Conservation (phyloP, 257 asterid species). For the Rauvolfia tetraphylla region DNA sequence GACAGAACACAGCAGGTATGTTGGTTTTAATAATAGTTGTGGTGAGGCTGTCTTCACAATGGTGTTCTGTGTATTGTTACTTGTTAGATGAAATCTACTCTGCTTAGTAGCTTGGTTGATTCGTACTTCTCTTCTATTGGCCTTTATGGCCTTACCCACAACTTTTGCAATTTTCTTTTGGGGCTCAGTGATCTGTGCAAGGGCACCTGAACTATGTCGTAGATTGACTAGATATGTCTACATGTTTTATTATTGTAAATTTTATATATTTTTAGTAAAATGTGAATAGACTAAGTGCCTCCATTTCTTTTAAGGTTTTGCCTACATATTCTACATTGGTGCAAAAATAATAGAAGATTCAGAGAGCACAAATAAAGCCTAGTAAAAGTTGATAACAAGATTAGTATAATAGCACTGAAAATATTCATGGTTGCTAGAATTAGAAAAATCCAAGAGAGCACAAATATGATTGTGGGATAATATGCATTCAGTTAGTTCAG, state of each 20-base stretch:
- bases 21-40: not conserved
- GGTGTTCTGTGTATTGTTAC: not conserved
- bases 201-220: not conserved
- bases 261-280: not conserved
- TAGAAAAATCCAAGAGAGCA: not conserved
- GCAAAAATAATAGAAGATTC: not conserved
- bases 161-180: not conserved
- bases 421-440: not conserved
- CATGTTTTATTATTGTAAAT: not conserved
- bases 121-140: not conserved
- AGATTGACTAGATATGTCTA: not conserved
- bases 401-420: not conserved
- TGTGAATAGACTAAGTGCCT: too few species aligned
- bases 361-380: not conserved
- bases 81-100: not conserved
- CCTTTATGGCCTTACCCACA: not conserved
- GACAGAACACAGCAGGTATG: constrained; percentile 92
- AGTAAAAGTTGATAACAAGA: not conserved
- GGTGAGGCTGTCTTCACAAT: not conserved
- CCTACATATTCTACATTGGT: not conserved
- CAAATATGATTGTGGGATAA: not conserved
- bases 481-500: not conserved
- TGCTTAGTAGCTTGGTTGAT: not conserved
- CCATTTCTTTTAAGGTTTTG: not conserved
- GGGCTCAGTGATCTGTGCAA: not conserved